Conservation (phyloP, 2,329 filamentous ascomycete species). For the Fusarium sp. region DNA sequence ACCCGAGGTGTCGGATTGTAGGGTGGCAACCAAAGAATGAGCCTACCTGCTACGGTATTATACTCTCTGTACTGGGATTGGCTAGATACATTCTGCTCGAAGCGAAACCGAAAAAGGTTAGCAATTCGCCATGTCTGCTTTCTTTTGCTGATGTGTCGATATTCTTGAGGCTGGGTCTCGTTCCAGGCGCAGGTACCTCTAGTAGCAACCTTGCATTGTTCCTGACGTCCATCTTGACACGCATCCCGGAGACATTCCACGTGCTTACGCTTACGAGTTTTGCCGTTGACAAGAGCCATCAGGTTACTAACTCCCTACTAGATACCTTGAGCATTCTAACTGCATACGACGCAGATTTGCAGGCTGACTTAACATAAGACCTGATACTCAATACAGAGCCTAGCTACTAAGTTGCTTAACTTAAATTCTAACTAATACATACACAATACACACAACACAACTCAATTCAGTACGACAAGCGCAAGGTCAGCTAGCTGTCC, state of each 20-base stretch:
- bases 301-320: neutral
- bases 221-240: neutral
- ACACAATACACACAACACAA: neutral
- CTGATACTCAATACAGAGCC: too few relatives aligned
- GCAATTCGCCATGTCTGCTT: neutral
- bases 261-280: neutral
- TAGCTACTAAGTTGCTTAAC: neutral
- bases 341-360: neutral
- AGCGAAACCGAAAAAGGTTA: constrained; percentile 22
- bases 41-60: too few relatives aligned
- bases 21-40: neutral
- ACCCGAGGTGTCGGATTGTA: constrained; percentile 8
- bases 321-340: neutral
- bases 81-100: neutral
- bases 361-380: neutral
- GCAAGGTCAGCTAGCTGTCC: neutral
- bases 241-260: constrained; percentile 1
- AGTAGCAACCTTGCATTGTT: neutral
- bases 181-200: neutral
- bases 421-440: neutral
- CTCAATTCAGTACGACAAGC: neutral
- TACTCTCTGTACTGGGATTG: too few relatives aligned
- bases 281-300: constrained; percentile 1
- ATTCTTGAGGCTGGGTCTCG: neutral
- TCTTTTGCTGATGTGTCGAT: neutral